Base-by-base conservation (phyloP, 495 filamentous ascomycete genomes). In the Aspergillus nidulans region DNA sequence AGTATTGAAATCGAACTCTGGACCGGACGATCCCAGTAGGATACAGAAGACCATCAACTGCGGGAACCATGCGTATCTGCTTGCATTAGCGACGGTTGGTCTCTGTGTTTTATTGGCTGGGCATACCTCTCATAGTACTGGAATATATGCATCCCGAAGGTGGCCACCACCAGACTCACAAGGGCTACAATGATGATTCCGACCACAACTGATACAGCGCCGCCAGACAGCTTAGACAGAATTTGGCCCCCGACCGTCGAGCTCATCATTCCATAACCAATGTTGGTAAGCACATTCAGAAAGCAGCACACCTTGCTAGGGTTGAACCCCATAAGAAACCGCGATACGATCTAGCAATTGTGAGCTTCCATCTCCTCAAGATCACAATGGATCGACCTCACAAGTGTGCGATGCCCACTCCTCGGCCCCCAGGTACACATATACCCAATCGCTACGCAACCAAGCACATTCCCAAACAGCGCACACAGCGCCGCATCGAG, bases 301-400 rank as follows among this genome's bases (percentile, higher is more conserved):
- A 84, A 26, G 26, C 81, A 82, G 49, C 85, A 81, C 9, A 90
- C 57, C 68, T 88, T 90, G 42, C 80, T 79, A 1, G 88, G 87
- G 70, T 84, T 90, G 69, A 86, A 91, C 6, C 88, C 88, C 85
- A 91, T 90, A 45, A 83, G 81, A 63, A 85, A 90, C 6, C 87
- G 79, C 5, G 82, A 72, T 38, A 88, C 78, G 40, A 91, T 82
- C 84, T 85, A 61, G 15, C 47, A 15, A 34, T 34, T 26, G 5
- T n/a, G 50, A 19, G 28, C 13, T 15, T 39, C 4, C 9, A 6
- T 10, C n/a, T 8, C 15, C 30, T 0, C 20, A 23, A 49, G 9
- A 23, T 5, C 30, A 13, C 1, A 19, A 16, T 2, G 10, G 6
- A 39, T 25, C 30, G 43, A 47, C 43, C 25, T 69, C 68, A 84